A percentile compares a stretch with the other conserved stretches of the same genome.
These are phyloP conservation scores for Suhomyces sp. DNA, from an alignment of 805 yeast species.

Conservation along the genomic window DNA sequence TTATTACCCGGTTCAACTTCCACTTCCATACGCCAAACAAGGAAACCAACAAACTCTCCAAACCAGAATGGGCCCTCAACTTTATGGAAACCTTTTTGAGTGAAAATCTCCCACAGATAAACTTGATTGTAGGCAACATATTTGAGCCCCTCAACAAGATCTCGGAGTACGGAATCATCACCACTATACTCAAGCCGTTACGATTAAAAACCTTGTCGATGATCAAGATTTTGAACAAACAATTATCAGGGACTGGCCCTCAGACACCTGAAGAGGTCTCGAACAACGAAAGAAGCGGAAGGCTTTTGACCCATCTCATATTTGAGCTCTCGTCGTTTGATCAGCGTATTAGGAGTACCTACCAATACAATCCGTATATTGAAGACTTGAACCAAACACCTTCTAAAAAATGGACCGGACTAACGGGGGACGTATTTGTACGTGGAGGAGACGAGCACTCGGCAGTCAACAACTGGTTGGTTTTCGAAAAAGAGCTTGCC, in stretches of 20 bases:
- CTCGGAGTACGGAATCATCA: constrained; percentile 39
- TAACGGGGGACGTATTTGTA: constrained; percentile 40
- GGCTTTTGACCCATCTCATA: constrained; percentile 56
- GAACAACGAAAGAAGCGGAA: constrained; percentile 38
- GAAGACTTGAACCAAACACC: constrained; percentile 19
- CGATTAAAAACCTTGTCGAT: constrained; percentile 39
- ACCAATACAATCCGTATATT: constrained; percentile 46
- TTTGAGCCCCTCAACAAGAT: constrained; percentile 27
- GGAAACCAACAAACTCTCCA: constrained; percentile 62
- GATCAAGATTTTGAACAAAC: constrained; percentile 21
- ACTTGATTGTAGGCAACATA: constrained; percentile 33
- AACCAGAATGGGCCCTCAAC: constrained; percentile 69
- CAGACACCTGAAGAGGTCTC: constrained; percentile 8
- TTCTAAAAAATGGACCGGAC: constrained; percentile 44
- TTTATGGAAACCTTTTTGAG: constrained; percentile 45
- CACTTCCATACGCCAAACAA: constrained; percentile 53
- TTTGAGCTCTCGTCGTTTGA: constrained; percentile 60
- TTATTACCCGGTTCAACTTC: constrained; percentile 51
- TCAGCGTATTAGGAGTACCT: constrained; percentile 41
- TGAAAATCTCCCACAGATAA: constrained; percentile 40
- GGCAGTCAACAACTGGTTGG: constrained; percentile 47
- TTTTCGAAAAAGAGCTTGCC: constrained; percentile 52
- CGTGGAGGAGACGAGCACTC: constrained; percentile 30
- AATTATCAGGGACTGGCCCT: too few relatives aligned
- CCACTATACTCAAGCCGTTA: constrained; percentile 46